Base-by-base conservation (phyloP, 306 rosid genomes). In the Morella rubra region DNA sequence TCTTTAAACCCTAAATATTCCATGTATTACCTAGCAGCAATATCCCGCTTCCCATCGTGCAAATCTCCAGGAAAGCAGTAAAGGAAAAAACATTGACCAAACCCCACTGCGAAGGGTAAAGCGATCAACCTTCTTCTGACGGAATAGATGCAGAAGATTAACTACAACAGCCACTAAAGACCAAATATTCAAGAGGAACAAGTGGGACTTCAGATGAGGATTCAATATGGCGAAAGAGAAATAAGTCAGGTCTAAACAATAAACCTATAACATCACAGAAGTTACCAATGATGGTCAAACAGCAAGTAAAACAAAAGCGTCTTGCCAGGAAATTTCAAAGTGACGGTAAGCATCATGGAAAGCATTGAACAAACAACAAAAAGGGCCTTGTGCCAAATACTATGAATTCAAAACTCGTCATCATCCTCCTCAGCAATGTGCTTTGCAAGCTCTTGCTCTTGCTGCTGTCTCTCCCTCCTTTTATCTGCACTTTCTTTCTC, bases 381-480 rank as follows among this genome's bases (percentile, higher is more conserved):
- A 60, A 19, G 54, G 54, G 73, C 40, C 76, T 74, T 61, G 46
- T 11, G 44, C 37, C 3, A 12, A 60, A 20, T 55, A 75, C 66
- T 47, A 18, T 4, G 88, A 85, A 73, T 82, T 84, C 72, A 87
- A 70, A 87, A 87, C 76, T 87, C 91, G 32, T 87, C 91, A 20
- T 87, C 91, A 50, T 87, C 91, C 44, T 87, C 91, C 81, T 87
- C 91, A 4, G 91, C 91, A 69, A 87, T 87, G 70, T 87, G 91
- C 75, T 87, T 85, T 10, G 91, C 91, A 64, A 87, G 81, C 67
- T 87, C 91, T 76, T 87, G 91, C 82, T 87, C 91, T 61, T 87
- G 91, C 19, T 87, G 91, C 70, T 87, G 91, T 50, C 91, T 80
- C 81, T 87, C 91, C 81, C 91, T 82, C 73, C 91, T 82, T 78